Evolutionary conservation across 2,329 filamentous ascomycete genomes (phyloP), one percentile per base, ranked within the genome.

Genomic region (Colletotrichum scovillei): DNA sequence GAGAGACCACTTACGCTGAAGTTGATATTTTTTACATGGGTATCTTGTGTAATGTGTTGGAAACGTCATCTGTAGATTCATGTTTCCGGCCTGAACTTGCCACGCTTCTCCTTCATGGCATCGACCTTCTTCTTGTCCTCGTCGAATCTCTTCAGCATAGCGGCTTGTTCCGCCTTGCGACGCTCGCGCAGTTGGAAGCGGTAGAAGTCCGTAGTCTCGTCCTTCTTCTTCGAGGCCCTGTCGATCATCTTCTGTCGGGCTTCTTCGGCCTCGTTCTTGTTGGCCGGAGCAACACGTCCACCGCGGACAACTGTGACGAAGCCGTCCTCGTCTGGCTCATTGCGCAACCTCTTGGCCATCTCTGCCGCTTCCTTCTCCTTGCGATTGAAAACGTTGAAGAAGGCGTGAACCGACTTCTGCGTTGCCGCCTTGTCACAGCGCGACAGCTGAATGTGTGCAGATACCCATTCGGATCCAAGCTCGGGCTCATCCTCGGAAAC

Each of bases 281-380:
- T 89, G 1, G 94, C 95, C 1, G 94, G 92, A n/a, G 92, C 93
- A 7, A 88, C 88, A 71, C 92, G 87, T 52, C 94, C 93, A 30
- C 95, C 95, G 67, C 94, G 89, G 1, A 92, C 93, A 28, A 99
- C 97, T 4, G 95, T 98, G 62, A 98, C 89, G 81, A 99, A 99
- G 2, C 97, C 97, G 82, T 99, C 97, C 79, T 95, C 95, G 81
- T 99, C 97, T 0, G 96, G 95, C 78, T 95, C 92, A 77, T 93
- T 92, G 74, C 94, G 91, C 74, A 92, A 85, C 68, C 89, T 85
- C 84, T 90, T 91, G 80, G 84, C 93, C 80, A 86, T 88, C 84
- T 85, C 92, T 76, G 79, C 88, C 77, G 86, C 92, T 82, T 87
- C 92, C 83, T 82, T 91, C 87, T 89, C 93, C 84, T 87, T 94